phyloP scores from a whole-genome alignment of 345 rosid genomes.

The Gossypium thurberi region DNA sequence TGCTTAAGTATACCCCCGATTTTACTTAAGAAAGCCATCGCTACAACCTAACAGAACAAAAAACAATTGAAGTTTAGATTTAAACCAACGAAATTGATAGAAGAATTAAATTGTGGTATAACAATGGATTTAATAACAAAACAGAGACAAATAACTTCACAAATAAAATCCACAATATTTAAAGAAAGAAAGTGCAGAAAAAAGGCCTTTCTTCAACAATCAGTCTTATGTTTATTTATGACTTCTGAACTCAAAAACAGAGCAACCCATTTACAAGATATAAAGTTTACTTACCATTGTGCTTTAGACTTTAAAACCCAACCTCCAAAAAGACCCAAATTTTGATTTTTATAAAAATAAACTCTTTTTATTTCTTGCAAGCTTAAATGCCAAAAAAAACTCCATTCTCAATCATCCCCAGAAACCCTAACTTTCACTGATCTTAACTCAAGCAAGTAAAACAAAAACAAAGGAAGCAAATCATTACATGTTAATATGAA shows the following conservation, averaged over 20 bases:
- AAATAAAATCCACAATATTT: neutral
- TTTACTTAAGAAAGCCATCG: conserved; percentile 82
- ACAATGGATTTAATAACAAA: neutral
- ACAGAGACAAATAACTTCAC: neutral
- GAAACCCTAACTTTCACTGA: neutral
- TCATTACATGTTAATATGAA: neutral
- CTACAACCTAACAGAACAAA: conserved; percentile 20
- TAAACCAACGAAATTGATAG: neutral
- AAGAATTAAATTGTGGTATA: neutral
- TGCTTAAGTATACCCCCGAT: conserved; percentile 66
- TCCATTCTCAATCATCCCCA: neutral
- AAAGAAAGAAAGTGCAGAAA: neutral
- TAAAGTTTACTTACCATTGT: neutral
- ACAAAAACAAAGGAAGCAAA: neutral
- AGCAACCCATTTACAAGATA: neutral
- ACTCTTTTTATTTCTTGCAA: neutral
- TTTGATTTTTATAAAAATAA: neutral
- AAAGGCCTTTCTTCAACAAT: too few species aligned
- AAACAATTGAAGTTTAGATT: neutral
- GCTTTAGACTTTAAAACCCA: neutral
- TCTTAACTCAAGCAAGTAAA: neutral
- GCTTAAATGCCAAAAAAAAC: neutral
- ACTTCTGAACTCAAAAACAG: neutral
- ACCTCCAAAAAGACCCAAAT: neutral
- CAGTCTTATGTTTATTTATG: neutral